Conservation (phyloP, 768 basidiomycete species). For the Tremella yokohamensis region DNA sequence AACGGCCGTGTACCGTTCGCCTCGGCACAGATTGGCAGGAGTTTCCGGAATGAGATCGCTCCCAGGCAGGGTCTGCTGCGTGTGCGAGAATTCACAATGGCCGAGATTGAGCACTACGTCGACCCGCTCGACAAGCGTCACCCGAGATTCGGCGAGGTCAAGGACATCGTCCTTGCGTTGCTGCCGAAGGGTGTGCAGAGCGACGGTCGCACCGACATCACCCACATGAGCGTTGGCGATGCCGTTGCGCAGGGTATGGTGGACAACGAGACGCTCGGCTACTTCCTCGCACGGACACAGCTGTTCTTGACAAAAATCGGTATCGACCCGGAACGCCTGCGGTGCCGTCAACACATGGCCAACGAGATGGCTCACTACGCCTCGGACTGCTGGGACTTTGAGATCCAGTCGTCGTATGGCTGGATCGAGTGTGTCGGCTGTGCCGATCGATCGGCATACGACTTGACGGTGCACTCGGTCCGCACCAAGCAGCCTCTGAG, state of each 20-base stretch:
- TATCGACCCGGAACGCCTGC: conserved; percentile 72
- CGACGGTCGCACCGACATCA: conserved; percentile 65
- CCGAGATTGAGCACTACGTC: conserved; percentile 98
- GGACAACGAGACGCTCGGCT: conserved; percentile 95
- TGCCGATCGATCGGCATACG: conserved; percentile 96
- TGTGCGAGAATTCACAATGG: conserved; percentile 99
- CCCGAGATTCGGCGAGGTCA: conserved; percentile 73
- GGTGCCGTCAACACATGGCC: conserved; percentile 96
- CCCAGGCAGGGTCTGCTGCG: conserved; percentile 93
- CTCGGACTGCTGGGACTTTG: conserved; percentile 98
- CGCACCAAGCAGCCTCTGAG: conserved; percentile 80
- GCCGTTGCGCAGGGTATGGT: conserved; percentile 74
- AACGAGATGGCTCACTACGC: conserved; percentile 99
- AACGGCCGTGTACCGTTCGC: conserved; percentile 95
- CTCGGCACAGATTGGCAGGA: conserved; percentile 90
- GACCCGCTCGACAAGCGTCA: conserved; percentile 91
- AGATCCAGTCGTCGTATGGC: conserved; percentile 84
- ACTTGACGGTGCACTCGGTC: conserved; percentile 80
- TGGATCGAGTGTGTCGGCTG: conserved; percentile 99
- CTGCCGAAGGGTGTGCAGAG: conserved; percentile 81
- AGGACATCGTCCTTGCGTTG: conserved; percentile 68
- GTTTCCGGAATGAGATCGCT: conserved; percentile 97
- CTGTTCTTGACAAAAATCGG: conserved; percentile 87
- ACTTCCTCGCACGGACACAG: conserved; percentile 90
- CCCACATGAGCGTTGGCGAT: conserved; percentile 72